These are phyloP conservation scores for Auxenochlorella protothecoides DNA, from an alignment of 139 green algal genomes.

Conservation along the genomic window DNA sequence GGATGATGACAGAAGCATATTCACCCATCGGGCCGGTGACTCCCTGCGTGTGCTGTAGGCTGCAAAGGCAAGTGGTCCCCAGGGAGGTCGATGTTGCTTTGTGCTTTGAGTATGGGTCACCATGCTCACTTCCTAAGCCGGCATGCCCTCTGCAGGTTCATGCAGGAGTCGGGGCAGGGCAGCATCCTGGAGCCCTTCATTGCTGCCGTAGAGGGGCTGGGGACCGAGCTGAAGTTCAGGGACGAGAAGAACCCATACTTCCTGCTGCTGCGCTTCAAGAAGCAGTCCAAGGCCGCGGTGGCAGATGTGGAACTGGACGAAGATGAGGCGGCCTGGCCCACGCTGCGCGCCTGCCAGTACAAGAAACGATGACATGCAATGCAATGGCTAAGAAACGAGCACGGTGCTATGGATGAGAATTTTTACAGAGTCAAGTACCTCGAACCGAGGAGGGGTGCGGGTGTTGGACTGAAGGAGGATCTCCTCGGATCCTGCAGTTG, in stretches of 20 bases:
- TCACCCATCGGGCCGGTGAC: too few species aligned
- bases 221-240: constrained; percentile 40
- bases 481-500: too few species aligned
- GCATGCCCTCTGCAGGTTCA: constrained; percentile 7
- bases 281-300: constrained; percentile 10
- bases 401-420: too few species aligned
- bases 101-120: too few species aligned
- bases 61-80: background rate
- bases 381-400: too few species aligned
- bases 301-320: background rate
- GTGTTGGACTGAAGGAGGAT: too few species aligned
- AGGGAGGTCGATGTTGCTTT: background rate
- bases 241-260: constrained; percentile 70
- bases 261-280: constrained; percentile 50
- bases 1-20: background rate
- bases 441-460: too few species aligned
- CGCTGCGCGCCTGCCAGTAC: constrained; percentile 21
- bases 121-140: too few species aligned
- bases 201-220: constrained; percentile 36
- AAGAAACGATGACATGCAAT: constrained; percentile 18
- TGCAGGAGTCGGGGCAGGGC: constrained; percentile 9
- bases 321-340: constrained; percentile 6
- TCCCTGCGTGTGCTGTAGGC: too few species aligned
- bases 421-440: too few species aligned
- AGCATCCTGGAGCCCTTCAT: constrained; percentile 47